Base-by-base conservation (phyloP, 2,329 filamentous ascomycete species). In the Xylariaceae sp. region DNA sequence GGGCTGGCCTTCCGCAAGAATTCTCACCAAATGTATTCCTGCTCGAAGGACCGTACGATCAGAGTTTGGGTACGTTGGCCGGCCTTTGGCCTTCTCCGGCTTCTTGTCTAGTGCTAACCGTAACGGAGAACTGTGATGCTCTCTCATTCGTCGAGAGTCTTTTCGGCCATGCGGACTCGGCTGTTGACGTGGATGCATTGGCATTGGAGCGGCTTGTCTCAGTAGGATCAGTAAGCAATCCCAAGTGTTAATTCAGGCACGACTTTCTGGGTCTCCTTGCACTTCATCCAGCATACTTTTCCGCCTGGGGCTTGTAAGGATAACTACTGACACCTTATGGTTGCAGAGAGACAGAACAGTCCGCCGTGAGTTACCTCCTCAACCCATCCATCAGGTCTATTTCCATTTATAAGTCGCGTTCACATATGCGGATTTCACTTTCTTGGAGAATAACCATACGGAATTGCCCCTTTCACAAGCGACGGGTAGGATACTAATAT, bases 101-200 rank as follows among this genome's bases (percentile, higher is more conserved):
- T 16, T 44, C 15, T 16, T 22, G 16, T 29, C 4, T 10, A 16
- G 21, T 36, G 45, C 56, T 58, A 37, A 58, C 19, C 19, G 5
- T 18, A 18, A 40, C 5, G 9, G 32, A 59, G 57, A 92, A 87
- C 61, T 76, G 96, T 41, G 88, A 96, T 63, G 91, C 95, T 69
- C 79, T 96, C 57, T 90, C 92, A 43, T 99, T 97, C 67, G 53
- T 67, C 22, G 94, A 99, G 71, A 97, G 92, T 0, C 78, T 99
- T 0, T 97, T 96, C 67, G 94, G 94, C 42, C 94, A 99, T 72
- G 92, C 96, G 68, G 92, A 97, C 68, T 81, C 89, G 60, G 88
- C 97, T 5, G 79, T 92, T 36, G 89, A 91, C 66, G 83, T 99
- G 51, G 88, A 89, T 59, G 87, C 89, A 19, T 79, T 95, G 58